phyloP scores from a whole-genome alignment of 2,329 filamentous ascomycete genomes.

The Curvularia spicifera region DNA sequence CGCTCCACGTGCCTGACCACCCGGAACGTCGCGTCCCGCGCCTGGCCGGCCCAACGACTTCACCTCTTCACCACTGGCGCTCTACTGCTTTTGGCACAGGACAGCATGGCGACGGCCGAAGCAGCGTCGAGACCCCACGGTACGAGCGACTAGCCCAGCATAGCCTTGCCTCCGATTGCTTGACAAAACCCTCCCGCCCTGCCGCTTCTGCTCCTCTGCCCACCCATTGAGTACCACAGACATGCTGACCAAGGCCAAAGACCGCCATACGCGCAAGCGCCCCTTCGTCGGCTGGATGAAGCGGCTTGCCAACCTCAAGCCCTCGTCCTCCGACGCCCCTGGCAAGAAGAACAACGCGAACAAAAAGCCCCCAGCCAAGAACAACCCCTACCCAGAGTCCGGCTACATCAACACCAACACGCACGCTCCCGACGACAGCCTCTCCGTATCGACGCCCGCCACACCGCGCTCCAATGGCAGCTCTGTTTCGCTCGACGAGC shows the following conservation, averaged over 20 bases:
- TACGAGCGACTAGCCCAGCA: slow-evolving; percentile 40
- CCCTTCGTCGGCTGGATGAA: slow-evolving; percentile 95
- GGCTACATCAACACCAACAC: slow-evolving; percentile 62
- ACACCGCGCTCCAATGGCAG: slow-evolving; percentile 52
- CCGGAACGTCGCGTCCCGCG: slow-evolving; percentile 15
- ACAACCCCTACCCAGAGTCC: slow-evolving; percentile 92
- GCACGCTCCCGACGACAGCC: slow-evolving; percentile 42
- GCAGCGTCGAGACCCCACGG: slow-evolving; percentile 53
- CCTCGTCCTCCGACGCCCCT: slow-evolving; percentile 66
- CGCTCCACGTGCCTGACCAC: slow-evolving; percentile 3
- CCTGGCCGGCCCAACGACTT: slow-evolving; percentile 5
- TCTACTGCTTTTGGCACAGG: slow-evolving; percentile 19
- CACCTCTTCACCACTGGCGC: slow-evolving; percentile 10
- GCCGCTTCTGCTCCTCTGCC: slow-evolving; percentile 4
- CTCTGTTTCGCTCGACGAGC: slow-evolving; percentile 67
- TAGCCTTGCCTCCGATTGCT: slow-evolving; percentile 25
- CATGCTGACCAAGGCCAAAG: slow-evolving; percentile 55
- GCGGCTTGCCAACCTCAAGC: slow-evolving; percentile 88
- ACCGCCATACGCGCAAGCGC: slow-evolving; percentile 75
- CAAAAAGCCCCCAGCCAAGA: slow-evolving; percentile 72
- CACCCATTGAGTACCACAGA: slow-evolving; percentile 2
- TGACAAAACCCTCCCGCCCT: slow-evolving; percentile 7
- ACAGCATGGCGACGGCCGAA: slow-evolving; percentile 54
- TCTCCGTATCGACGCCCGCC: slow-evolving; percentile 59
- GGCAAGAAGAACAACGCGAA: slow-evolving; percentile 50